Conservation (phyloP, 768 basidiomycete species). For the Auricularia cornea region DNA sequence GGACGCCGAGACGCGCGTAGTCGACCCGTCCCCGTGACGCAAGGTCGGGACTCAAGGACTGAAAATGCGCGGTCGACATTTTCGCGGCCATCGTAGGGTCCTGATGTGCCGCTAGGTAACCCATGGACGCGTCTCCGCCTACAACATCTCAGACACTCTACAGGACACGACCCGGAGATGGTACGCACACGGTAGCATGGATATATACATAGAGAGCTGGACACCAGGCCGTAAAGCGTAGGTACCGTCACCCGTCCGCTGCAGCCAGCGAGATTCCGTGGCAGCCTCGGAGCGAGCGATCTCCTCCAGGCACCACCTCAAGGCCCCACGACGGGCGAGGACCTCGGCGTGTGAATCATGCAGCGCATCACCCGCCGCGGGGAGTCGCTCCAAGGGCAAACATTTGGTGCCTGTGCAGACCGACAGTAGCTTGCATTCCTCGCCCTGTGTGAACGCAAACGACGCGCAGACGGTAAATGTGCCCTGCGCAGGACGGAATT, state of each 20-base stretch:
- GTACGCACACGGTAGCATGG: slow-evolving; percentile 46
- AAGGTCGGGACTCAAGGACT: slow-evolving; percentile 23
- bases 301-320: slow-evolving; percentile 77
- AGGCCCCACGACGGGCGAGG: slow-evolving; percentile 70
- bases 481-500: slow-evolving; percentile 38
- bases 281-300: slow-evolving; percentile 21
- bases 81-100: slow-evolving; percentile 62
- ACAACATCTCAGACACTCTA: slow-evolving; percentile 4
- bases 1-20: slow-evolving; percentile 61
- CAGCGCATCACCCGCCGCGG: slow-evolving; percentile 63
- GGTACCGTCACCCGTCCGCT: slow-evolving; percentile 24
- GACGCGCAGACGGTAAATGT: slow-evolving; percentile 60
- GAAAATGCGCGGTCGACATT: slow-evolving; percentile 30
- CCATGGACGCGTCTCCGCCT: slow-evolving; percentile 89
- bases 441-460: slow-evolving; percentile 34
- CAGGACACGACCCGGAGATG: neutral
- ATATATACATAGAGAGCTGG: slow-evolving; percentile 65
- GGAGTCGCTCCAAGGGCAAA: slow-evolving; percentile 54
- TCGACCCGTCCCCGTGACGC: slow-evolving; percentile 72
- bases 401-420: slow-evolving; percentile 83
- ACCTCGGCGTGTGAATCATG: slow-evolving; percentile 93
- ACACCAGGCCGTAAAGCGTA: slow-evolving; percentile 42
- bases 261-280: slow-evolving; percentile 45
- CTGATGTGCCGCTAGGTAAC: slow-evolving; percentile 66
- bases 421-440: slow-evolving; percentile 34